Conservation (phyloP, 2,329 filamentous ascomycete genomes). For the Exophiala calicioides region DNA sequence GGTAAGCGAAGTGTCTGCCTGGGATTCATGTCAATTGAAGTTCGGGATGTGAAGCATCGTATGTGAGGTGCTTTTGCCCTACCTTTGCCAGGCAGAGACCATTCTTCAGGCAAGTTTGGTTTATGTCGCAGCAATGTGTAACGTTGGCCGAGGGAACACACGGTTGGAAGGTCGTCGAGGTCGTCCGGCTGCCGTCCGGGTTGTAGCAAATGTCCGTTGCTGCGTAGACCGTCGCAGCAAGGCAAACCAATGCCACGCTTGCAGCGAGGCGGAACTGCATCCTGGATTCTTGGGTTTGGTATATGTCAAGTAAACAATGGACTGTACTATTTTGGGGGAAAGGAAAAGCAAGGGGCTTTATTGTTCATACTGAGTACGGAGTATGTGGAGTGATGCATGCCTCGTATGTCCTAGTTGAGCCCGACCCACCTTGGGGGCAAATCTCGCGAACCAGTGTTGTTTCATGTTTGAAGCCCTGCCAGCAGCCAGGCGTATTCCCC, state of each 20-base stretch:
- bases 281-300: not conserved
- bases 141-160: conserved; percentile 5
- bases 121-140: conserved; percentile 6
- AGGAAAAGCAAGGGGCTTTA: not conserved
- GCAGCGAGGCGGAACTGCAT: not conserved
- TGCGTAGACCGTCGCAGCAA: not conserved
- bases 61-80: not conserved
- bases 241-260: not conserved
- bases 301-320: not conserved
- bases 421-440: too few relatives aligned
- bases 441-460: too few relatives aligned
- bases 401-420: too few relatives aligned
- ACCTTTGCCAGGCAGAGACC: conserved; percentile 6
- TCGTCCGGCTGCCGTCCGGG: conserved; percentile 8
- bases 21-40: not conserved
- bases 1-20: conserved; percentile 8
- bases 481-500: too few relatives aligned
- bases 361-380: not conserved
- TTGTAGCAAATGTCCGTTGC: conserved; percentile 4
- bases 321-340: not conserved
- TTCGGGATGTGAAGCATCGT: not conserved
- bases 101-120: conserved; percentile 9
- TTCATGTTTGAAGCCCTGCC: too few relatives aligned
- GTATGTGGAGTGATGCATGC: not conserved
- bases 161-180: not conserved